A percentile compares a stretch with the other conserved stretches of the same genome.
Evolutionary conservation across 768 basidiomycete genomes (phyloP).

Genomic region (Tulasnella sp.): DNA sequence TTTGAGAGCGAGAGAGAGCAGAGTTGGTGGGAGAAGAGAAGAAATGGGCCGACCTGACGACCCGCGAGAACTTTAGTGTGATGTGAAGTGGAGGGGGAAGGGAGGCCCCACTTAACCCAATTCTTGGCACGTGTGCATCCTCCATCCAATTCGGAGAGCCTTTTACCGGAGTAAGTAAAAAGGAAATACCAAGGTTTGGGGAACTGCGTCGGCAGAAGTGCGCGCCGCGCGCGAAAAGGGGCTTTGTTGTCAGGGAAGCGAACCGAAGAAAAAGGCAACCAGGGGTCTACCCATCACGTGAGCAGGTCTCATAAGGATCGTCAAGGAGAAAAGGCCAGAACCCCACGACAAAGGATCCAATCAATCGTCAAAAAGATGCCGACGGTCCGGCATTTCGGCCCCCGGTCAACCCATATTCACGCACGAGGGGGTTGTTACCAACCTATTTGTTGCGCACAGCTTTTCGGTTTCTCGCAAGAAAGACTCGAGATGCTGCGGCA

Average conservation of each 20-base stretch:
- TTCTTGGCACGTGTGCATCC: background rate
- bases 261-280: background rate
- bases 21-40: background rate
- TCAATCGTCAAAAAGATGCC: too few relatives aligned
- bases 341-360: too few relatives aligned
- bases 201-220: background rate
- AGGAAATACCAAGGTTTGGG: background rate
- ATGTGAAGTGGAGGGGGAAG: background rate
- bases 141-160: too few relatives aligned
- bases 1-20: background rate
- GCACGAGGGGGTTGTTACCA: background rate
- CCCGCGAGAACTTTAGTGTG: conserved; percentile 2
- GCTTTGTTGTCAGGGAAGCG: background rate
- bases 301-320: background rate
- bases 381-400: background rate
- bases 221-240: background rate
- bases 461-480: background rate
- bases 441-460: too few relatives aligned
- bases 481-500: background rate
- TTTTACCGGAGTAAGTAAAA: background rate
- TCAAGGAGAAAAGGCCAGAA: background rate
- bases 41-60: background rate
- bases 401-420: background rate
- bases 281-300: background rate
- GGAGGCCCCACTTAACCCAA: background rate